These are phyloP conservation scores for Pichia gijzeniarum DNA, from an alignment of 805 yeast genomes.

Conservation along the genomic window DNA sequence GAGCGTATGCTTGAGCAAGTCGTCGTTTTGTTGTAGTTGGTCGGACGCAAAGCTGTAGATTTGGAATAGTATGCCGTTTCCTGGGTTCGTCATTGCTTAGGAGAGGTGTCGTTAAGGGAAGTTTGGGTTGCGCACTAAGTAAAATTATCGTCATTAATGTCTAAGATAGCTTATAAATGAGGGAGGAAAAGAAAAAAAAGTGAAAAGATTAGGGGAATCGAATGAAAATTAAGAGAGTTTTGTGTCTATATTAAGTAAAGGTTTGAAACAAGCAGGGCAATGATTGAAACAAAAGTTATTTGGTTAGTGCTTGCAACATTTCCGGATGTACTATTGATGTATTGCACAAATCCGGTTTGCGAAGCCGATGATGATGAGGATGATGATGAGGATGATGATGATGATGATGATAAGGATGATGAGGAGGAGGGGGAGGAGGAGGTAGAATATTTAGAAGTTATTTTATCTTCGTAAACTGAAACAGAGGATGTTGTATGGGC, in stretches of 20 bases:
- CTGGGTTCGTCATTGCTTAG: not conserved
- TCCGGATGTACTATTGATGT: not conserved
- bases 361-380: slow-evolving; percentile 2
- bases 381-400: not conserved
- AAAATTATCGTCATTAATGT: too few relatives aligned
- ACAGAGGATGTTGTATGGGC: too few relatives aligned
- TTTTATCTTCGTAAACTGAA: too few relatives aligned
- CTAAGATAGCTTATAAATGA: too few relatives aligned
- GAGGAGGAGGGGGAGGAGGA: not conserved
- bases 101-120: too few relatives aligned
- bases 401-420: not conserved
- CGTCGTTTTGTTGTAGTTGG: slow-evolving; percentile 15
- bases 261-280: slow-evolving; percentile 1
- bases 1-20: slow-evolving; percentile 28
- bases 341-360: slow-evolving; percentile 5
- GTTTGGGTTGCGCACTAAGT: too few relatives aligned
- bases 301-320: not conserved
- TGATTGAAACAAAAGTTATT: not conserved
- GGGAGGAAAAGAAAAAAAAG: not conserved
- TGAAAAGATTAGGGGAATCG: too few relatives aligned
- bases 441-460: not conserved
- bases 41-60: slow-evolving; percentile 7
- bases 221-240: not conserved
- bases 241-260: slow-evolving; percentile 2
- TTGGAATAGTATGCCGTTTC: not conserved